A percentile compares a stretch with the other conserved stretches of the same genome.
These are phyloP conservation scores for Punica granatum DNA, from an alignment of 345 rosid genomes.

Conservation along the genomic window DNA sequence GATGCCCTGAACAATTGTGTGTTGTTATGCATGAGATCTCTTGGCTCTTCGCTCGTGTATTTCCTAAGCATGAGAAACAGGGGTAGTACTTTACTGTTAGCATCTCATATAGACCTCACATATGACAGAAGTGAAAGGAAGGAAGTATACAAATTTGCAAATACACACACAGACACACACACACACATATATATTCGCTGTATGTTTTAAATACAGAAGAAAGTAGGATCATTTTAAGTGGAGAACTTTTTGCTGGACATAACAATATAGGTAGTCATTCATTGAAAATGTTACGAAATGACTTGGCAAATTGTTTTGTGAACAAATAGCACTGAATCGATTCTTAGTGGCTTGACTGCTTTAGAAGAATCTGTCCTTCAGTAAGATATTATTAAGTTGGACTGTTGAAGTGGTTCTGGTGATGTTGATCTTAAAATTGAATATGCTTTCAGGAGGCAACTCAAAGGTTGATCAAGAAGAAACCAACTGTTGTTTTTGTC, in stretches of 20 bases:
- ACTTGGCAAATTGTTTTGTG: neutral
- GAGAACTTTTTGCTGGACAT: no score
- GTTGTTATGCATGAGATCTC: no score
- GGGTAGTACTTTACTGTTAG: no score
- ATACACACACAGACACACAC: neutral
- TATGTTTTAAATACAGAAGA: neutral
- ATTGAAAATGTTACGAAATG: neutral
- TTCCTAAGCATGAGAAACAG: no score
- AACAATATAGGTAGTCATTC: neutral
- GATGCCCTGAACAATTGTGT: no score
- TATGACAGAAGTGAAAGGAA: no score
- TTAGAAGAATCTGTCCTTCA: neutral
- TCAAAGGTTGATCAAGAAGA: slow-evolving; percentile 40
- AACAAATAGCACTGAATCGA: neutral
- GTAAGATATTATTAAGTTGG: neutral
- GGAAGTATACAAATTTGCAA: no score
- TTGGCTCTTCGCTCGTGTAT: no score
- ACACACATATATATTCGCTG: neutral
- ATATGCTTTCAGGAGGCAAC: slow-evolving; percentile 38
- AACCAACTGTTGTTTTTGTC: slow-evolving; percentile 76
- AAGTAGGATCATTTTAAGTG: neutral
- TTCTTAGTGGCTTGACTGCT: slow-evolving; percentile 2
- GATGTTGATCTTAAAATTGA: slow-evolving; percentile 5
- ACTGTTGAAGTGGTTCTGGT: neutral
- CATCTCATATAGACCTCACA: no score